Evolutionary conservation across 192 early-diverging fungal genomes (phyloP), one percentile per base, ranked within the genome.

Genomic region (Podila epicladia): DNA sequence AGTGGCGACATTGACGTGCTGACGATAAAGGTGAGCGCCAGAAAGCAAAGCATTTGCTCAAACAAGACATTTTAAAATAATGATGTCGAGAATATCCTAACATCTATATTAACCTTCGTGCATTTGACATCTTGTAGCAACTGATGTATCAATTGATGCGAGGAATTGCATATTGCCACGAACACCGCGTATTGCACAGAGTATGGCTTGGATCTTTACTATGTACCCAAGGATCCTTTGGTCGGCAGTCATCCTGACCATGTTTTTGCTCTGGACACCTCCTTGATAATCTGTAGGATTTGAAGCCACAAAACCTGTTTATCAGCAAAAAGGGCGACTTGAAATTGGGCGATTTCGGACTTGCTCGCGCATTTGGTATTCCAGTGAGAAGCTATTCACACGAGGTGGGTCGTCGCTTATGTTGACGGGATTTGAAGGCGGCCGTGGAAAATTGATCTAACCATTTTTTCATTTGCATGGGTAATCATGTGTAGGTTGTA

Each of bases 361-460:
- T 99, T 45, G 98, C 97, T 8, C 85, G 97, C 22, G 98, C 97
- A n/a, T 98, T 98, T 86, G 98, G 97, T 48, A 98, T 99, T 69
- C 97, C 97, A 13, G 93, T 94, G 35, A 89, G 94, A 75, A 93
- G 89, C 64, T 95, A 95, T 78, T 94, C 94, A 59, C 91, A 93
- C 71, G 95, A 96, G 89, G 92, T 32, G 31, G 20, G 17, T 15
- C 11, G 3, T 19, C 6, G 7, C 59, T 0, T 31, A 20, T 32
- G 31, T 19, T 15, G 22, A 28, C 33, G 2, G 59, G 17, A 61
- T 19, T 31, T 12, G 24, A 24, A 32, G 31, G 12, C 6, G 35
- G 22, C 12, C 22, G 5, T 26, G 3, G 13, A 61, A 24, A 37
- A 12, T 55, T 11, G 9, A 32, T 45, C 41, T 45, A 45, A 45